These are phyloP conservation scores for Coprinopsis sp. DNA, from an alignment of 768 basidiomycete species.

Conservation along the genomic window DNA sequence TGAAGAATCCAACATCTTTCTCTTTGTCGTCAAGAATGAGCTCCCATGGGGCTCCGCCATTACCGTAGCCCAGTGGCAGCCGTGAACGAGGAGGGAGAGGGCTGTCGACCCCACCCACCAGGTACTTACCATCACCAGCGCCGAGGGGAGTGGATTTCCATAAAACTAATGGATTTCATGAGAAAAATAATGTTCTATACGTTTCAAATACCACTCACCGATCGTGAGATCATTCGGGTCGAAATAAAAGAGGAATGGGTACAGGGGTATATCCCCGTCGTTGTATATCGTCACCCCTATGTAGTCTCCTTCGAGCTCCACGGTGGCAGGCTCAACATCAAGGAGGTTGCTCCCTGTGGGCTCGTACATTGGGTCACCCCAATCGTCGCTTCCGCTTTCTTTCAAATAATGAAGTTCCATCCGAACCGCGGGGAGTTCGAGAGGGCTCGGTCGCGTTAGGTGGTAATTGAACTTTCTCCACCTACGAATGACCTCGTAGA, in stretches of 20 bases:
- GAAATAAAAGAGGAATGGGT: slow-evolving; percentile 39
- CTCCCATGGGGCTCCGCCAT: slow-evolving; percentile 28
- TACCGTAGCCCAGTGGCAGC: slow-evolving; percentile 38
- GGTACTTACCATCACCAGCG: slow-evolving; percentile 17
- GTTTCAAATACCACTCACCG: slow-evolving; percentile 24
- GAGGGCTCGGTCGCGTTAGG: slow-evolving; percentile 18
- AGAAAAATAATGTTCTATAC: not conserved
- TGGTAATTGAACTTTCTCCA: slow-evolving; percentile 26
- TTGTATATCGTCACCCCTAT: slow-evolving; percentile 36
- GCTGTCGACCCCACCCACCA: slow-evolving; percentile 16
- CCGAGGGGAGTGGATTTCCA: slow-evolving; percentile 26
- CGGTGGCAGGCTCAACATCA: slow-evolving; percentile 20
- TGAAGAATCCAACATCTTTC: slow-evolving; percentile 39
- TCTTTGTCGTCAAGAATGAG: slow-evolving; percentile 27
- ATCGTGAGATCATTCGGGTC: slow-evolving; percentile 36
- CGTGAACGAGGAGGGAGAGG: slow-evolving; percentile 22
- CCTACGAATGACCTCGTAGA: slow-evolving; percentile 18
- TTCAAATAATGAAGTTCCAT: slow-evolving; percentile 28
- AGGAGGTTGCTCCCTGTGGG: slow-evolving; percentile 26
- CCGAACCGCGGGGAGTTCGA: slow-evolving; percentile 20
- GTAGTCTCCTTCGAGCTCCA: slow-evolving; percentile 16
- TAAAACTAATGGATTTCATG: too few species aligned
- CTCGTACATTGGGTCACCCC: slow-evolving; percentile 13
- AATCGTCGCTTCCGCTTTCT: slow-evolving; percentile 15
- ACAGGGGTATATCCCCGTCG: slow-evolving; percentile 26